Evolutionary conservation across 176 grass and related monocot species (phyloP), one percentile per base, ranked within the genome.

Genomic region (Aechmea fasciata): DNA sequence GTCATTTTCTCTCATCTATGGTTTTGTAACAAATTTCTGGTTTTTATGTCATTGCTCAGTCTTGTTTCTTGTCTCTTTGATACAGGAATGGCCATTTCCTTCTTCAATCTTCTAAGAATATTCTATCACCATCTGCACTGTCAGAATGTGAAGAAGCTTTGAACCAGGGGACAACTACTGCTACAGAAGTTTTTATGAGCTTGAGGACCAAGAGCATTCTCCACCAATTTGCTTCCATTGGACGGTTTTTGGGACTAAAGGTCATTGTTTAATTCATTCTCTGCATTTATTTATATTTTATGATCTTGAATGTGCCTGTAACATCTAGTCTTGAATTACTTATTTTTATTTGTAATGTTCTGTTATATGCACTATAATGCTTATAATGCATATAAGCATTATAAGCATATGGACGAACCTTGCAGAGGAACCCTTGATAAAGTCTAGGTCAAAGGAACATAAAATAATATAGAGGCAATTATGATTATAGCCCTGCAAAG

Each of bases 201-300:
- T 86, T 93, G 67, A 87, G 87, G 67, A 93, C 84, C 57, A 93
- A 88, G 69, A 99, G 94, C 85, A 93, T 99, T 64, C 94, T 99
- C 50, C 85, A 99, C 26, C 71, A 93, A 65, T 83, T 99, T 79
- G 82, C 84, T 57, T 84, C 85, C 67, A 77, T 78, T 79, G 94
- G 87, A 80, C 85, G 85, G 52, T 90, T 93, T 85, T 77, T 93
- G 13, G 84, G 94, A 75, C 77, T 99, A 14, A 90, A 99, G 89
- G 94, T 99, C 77, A 68, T 33, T 33, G 29, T 41, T 41, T 41
- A 41, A 41, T 61, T 11, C 50, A 78, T 71, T 50, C 64, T 80
- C 68, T 49, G 17, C 11, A 72, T 41, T 48, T 66, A 11, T 57
- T 15, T 73, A 23, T 74, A 23, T 48, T 73, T 63, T 59, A 59